A percentile compares a stretch with the other conserved stretches of the same genome.
phyloP scores from a whole-genome alignment of 257 asterid species.

The Voacanga thouarsii region DNA sequence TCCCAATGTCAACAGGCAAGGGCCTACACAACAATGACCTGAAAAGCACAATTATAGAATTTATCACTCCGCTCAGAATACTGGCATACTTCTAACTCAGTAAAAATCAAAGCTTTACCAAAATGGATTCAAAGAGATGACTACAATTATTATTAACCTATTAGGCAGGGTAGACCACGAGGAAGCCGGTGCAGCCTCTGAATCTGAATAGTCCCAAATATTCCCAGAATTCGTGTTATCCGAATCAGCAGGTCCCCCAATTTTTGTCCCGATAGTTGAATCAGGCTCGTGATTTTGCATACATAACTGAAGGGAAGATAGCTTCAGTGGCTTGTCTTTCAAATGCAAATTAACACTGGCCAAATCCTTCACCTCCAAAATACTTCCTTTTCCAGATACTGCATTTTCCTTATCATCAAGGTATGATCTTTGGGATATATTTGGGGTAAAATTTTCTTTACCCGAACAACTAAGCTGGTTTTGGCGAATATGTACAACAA shows the following conservation, averaged over 20 bases:
- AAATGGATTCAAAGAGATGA: not conserved
- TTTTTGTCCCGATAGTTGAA: conserved; percentile 42
- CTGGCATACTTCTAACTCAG: not conserved
- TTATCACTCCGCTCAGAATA: not conserved
- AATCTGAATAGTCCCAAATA: conserved; percentile 83
- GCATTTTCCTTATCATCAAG: conserved; percentile 32
- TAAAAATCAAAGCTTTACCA: not conserved
- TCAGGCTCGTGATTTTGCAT: conserved; percentile 60
- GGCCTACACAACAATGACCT: conserved; percentile 87
- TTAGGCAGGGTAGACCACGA: conserved; percentile 91
- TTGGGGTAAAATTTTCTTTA: conserved; percentile 53
- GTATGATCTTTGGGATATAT: conserved; percentile 17
- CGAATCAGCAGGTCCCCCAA: conserved; percentile 38
- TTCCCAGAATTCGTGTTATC: conserved; percentile 47
- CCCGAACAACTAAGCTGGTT: conserved; percentile 19
- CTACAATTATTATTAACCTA: conserved; percentile 34
- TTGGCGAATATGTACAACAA: conserved; percentile 30
- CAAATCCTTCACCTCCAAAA: conserved; percentile 3
- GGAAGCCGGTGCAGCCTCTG: conserved; percentile 90
- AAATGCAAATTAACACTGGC: conserved; percentile 16
- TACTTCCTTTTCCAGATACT: conserved; percentile 12
- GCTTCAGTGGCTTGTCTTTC: conserved; percentile 46
- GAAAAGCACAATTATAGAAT: conserved; percentile 5
- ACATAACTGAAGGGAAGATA: conserved; percentile 70
- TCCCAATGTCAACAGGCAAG: conserved; percentile 82